phyloP scores from a whole-genome alignment of 2,329 filamentous ascomycete genomes.

The Trichoderma polysporum region DNA sequence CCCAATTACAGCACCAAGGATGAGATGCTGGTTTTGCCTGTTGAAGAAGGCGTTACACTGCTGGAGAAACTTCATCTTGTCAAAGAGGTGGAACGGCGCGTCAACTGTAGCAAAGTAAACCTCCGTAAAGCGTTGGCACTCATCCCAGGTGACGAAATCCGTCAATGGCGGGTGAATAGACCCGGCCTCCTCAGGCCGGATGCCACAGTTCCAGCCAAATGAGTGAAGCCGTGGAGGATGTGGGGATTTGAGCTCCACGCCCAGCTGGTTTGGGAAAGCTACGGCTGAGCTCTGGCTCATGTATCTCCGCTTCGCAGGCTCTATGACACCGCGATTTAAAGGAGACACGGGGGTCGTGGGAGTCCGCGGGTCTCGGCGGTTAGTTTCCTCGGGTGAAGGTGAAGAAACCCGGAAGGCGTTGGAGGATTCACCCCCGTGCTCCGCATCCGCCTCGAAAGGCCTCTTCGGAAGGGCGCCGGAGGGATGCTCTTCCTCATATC shows the following conservation, averaged over 20 bases:
- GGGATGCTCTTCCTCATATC: conserved; percentile 13
- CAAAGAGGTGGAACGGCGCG: conserved; percentile 20
- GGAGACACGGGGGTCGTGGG: not conserved
- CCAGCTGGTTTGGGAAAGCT: conserved; percentile 24
- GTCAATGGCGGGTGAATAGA: conserved; percentile 1
- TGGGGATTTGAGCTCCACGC: conserved; percentile 14
- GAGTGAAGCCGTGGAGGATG: conserved; percentile 24
- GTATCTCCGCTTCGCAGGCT: conserved; percentile 19
- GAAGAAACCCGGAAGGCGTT: not conserved
- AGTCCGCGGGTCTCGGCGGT: not conserved
- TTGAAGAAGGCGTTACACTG: not conserved
- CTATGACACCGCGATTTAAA: not conserved
- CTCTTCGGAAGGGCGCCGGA: not conserved
- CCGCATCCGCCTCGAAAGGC: not conserved
- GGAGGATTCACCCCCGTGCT: not conserved
- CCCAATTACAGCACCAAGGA: conserved; percentile 22
- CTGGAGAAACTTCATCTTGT: not conserved
- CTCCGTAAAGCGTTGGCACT: conserved; percentile 16
- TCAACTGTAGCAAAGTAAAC: conserved; percentile 22
- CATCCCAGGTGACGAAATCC: conserved; percentile 5
- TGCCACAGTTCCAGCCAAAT: conserved; percentile 26
- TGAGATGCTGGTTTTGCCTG: not conserved
- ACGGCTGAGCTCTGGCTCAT: conserved; percentile 23
- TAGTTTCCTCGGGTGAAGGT: not conserved
- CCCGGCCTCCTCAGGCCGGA: conserved; percentile 20